phyloP scores from a whole-genome alignment of 495 filamentous ascomycete genomes.

The Aspergillus carlsbadensis region DNA sequence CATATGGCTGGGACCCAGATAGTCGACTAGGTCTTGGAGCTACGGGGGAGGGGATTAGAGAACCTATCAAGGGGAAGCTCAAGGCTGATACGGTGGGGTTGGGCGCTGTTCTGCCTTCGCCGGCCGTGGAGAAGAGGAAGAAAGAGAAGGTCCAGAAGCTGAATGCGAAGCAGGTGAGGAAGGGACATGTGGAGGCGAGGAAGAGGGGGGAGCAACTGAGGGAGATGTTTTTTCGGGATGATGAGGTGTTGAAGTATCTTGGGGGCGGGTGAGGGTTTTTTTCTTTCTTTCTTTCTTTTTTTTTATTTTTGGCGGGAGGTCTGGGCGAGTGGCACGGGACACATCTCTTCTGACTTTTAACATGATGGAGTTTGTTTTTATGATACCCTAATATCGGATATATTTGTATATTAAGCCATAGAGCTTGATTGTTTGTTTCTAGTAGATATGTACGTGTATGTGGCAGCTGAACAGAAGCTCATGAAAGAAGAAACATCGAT shows the following conservation, averaged over 20 bases:
- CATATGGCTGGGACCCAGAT: conserved; percentile 89
- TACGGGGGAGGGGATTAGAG: conserved; percentile 67
- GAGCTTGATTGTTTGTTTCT: neutral
- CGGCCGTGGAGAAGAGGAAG: conserved; percentile 39
- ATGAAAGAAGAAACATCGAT: neutral
- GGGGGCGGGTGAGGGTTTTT: conserved; percentile 32
- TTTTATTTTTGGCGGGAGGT: too few relatives aligned
- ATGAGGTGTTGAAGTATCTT: conserved; percentile 72
- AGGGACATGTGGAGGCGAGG: conserved; percentile 57
- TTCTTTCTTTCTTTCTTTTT: neutral
- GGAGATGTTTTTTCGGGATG: conserved; percentile 65
- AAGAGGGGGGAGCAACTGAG: conserved; percentile 61
- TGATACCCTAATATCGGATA: conserved; percentile 12
- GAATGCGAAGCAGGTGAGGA: conserved; percentile 68
- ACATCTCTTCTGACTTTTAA: too few relatives aligned
- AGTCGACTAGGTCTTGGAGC: conserved; percentile 69
- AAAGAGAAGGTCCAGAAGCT: conserved; percentile 56
- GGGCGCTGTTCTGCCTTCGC: conserved; percentile 42
- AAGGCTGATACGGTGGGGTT: conserved; percentile 78
- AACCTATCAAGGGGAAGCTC: conserved; percentile 68
- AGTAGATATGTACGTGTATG: neutral
- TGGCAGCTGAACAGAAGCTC: neutral
- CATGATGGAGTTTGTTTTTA: conserved; percentile 2
- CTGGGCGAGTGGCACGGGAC: too few relatives aligned
- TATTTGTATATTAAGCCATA: neutral